phyloP scores from a whole-genome alignment of 805 yeast genomes.

The Lachancea sp. region DNA sequence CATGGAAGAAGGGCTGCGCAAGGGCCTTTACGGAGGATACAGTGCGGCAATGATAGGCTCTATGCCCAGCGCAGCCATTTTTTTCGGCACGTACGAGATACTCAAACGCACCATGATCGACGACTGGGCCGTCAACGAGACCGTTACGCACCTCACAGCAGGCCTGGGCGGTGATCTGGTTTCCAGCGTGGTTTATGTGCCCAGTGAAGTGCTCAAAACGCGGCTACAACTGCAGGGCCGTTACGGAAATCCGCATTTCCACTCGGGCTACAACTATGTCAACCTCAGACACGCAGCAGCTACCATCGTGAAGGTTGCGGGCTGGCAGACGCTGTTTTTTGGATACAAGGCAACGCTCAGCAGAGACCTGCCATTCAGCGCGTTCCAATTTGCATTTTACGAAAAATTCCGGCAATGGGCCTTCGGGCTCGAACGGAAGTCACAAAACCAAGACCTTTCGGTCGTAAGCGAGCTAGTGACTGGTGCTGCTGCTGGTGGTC shows the following conservation, averaged over 20 bases:
- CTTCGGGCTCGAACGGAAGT: slow-evolving; percentile 32
- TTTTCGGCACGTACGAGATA: slow-evolving; percentile 84
- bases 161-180: slow-evolving; percentile 94
- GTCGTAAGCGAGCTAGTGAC: slow-evolving; percentile 63
- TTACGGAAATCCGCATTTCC: slow-evolving; percentile 69
- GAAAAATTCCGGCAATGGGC: slow-evolving; percentile 71
- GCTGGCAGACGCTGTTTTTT: slow-evolving; percentile 65
- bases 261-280: slow-evolving; percentile 79
- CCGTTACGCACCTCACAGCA: slow-evolving; percentile 70
- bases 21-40: slow-evolving; percentile 90
- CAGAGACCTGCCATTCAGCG: slow-evolving; percentile 93
- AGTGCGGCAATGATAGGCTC: slow-evolving; percentile 88
- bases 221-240: slow-evolving; percentile 89
- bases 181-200: slow-evolving; percentile 84
- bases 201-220: slow-evolving; percentile 90
- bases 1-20: slow-evolving; percentile 72
- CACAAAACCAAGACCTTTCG: slow-evolving; percentile 43
- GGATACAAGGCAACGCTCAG: slow-evolving; percentile 93
- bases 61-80: slow-evolving; percentile 89
- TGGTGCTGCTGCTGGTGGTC: slow-evolving; percentile 94
- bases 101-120: slow-evolving; percentile 66
- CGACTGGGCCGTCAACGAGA: slow-evolving; percentile 63
- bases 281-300: slow-evolving; percentile 65
- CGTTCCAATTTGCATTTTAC: slow-evolving; percentile 91
- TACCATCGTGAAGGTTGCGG: slow-evolving; percentile 64